Conservation (phyloP, 306 rosid species). For the Luffa acutangula region DNA sequence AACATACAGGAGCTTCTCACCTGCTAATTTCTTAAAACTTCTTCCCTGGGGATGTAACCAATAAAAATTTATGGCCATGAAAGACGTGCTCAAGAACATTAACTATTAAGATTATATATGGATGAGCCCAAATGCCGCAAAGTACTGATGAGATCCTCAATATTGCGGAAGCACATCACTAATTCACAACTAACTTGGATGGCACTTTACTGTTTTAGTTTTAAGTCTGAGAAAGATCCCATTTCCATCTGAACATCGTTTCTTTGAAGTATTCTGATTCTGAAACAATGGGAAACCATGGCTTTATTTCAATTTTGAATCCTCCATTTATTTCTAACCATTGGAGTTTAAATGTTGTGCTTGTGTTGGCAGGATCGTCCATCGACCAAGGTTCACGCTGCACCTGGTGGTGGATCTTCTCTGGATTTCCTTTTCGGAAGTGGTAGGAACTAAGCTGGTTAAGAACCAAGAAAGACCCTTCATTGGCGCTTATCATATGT, state of each 20-base stretch:
- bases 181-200: not conserved
- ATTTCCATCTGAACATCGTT: not conserved
- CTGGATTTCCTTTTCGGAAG: constrained; percentile 75
- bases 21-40: not conserved
- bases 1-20: not conserved
- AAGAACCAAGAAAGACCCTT: not conserved
- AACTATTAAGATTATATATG: not conserved
- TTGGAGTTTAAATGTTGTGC: not conserved
- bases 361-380: constrained; percentile 67
- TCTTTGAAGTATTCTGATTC: not conserved
- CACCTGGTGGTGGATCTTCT: constrained; percentile 96
- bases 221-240: not conserved
- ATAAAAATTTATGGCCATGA: not conserved
- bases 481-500: not conserved
- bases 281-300: not conserved
- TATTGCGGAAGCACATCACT: not conserved
- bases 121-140: not conserved
- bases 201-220: not conserved
- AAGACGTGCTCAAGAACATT: not conserved
- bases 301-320: not conserved
- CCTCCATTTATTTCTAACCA: not conserved
- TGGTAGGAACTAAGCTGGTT: constrained; percentile 25
- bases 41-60: not conserved
- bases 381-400: constrained; percentile 89
- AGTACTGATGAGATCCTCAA: not conserved